These are phyloP conservation scores for Knoxdaviesia proteae DNA, from an alignment of 2,329 filamentous ascomycete genomes.

Conservation along the genomic window DNA sequence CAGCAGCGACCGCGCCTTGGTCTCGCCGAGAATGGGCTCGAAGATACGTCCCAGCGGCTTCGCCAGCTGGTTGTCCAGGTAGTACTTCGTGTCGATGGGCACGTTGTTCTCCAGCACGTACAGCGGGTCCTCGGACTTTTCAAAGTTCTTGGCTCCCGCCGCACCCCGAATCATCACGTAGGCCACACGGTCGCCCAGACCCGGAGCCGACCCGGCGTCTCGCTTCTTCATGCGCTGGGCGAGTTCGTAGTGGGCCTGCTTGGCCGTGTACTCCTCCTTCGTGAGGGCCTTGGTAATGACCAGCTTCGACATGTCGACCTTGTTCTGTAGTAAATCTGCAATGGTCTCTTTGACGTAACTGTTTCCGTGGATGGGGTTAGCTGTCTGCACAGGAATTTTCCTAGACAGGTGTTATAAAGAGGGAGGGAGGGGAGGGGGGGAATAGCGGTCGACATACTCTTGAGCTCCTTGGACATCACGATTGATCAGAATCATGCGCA, in stretches of 20 bases:
- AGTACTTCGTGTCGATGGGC: slow-evolving; percentile 95
- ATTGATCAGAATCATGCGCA: slow-evolving; percentile 90
- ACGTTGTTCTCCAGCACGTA: slow-evolving; percentile 95
- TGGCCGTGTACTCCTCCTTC: slow-evolving; percentile 63
- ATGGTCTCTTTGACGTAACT: slow-evolving; percentile 96
- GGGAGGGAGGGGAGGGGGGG: neutral
- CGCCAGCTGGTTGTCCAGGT: slow-evolving; percentile 92
- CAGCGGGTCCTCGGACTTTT: slow-evolving; percentile 91
- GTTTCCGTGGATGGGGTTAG: neutral
- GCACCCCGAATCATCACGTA: slow-evolving; percentile 95
- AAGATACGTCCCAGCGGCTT: slow-evolving; percentile 92
- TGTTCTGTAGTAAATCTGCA: slow-evolving; percentile 87
- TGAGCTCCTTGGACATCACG: slow-evolving; percentile 77
- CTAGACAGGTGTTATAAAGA: neutral
- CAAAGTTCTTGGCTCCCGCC: slow-evolving; percentile 80
- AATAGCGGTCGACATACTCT: slow-evolving; percentile 50
- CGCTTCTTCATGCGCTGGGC: slow-evolving; percentile 94
- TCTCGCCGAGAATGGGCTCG: slow-evolving; percentile 90
- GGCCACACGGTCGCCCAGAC: slow-evolving; percentile 82
- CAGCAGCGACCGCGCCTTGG: slow-evolving; percentile 67
- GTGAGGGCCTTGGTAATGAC: slow-evolving; percentile 96
- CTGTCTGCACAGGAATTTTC: slow-evolving; percentile 1
- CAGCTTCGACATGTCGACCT: slow-evolving; percentile 95
- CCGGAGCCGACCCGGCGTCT: slow-evolving; percentile 81
- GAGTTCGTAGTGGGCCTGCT: slow-evolving; percentile 90